Conservation (phyloP, 768 basidiomycete species). For the Lyophyllum shimeji region DNA sequence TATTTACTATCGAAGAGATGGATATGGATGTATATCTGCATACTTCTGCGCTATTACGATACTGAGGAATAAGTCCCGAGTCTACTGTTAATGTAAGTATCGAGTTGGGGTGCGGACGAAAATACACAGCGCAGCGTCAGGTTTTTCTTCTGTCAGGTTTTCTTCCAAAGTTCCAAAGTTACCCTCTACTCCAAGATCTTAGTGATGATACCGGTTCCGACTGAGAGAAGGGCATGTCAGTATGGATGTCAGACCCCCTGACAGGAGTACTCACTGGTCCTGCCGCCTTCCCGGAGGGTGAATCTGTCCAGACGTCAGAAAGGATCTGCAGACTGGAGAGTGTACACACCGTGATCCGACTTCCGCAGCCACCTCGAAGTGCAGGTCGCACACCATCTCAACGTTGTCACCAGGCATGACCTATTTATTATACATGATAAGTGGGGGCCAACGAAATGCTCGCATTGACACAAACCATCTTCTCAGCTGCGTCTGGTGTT, state of each 20-base stretch:
- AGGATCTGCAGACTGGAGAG: not conserved
- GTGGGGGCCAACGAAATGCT: not conserved
- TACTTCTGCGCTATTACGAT: not conserved
- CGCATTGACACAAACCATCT: conserved; percentile 61
- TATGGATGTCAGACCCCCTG: not conserved
- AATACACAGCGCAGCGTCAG: not conserved
- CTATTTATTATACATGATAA: conserved; percentile 31
- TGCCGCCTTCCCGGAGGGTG: conserved; percentile 93
- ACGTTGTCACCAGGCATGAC: conserved; percentile 99
- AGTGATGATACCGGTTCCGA: conserved; percentile 94
- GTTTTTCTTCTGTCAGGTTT: not conserved
- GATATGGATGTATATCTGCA: not conserved
- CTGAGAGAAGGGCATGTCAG: conserved; percentile 34
- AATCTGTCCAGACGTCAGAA: conserved; percentile 44
- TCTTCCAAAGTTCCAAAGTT: not conserved
- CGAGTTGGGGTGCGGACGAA: conserved; percentile 15
- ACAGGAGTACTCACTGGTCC: conserved; percentile 65
- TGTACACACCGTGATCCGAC: conserved; percentile 66
- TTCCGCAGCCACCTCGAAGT: conserved; percentile 87
- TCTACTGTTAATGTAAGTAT: conserved; percentile 18
- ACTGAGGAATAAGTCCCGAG: conserved; percentile 6
- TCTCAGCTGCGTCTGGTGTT: conserved; percentile 77
- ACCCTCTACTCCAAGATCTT: conserved; percentile 58
- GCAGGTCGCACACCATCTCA: conserved; percentile 83
- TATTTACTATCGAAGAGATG: too few species aligned